A percentile compares a stretch with the other conserved stretches of the same genome.
Conservation (phyloP, 139 green algal species). For the Deuterostichococcus epilithicus region DNA sequence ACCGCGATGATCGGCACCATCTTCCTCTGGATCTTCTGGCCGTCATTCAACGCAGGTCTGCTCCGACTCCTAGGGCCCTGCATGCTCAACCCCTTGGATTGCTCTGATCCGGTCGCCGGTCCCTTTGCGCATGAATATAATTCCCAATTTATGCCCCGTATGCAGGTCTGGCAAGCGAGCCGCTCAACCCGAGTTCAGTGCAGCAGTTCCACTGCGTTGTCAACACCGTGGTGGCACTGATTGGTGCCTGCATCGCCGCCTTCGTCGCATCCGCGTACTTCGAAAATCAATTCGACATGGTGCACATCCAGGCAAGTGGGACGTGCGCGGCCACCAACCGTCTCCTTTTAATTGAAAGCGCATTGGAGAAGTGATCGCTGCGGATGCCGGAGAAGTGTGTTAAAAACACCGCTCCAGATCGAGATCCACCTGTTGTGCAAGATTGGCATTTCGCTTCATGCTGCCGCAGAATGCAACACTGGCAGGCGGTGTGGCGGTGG, state of each 20-base stretch:
- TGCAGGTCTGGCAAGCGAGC: background rate
- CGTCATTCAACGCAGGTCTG: background rate
- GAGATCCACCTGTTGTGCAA: no score
- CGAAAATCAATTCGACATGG: conserved; percentile 45
- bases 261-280: conserved; percentile 37
- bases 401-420: no score
- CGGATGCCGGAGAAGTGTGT: no score
- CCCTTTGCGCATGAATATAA: no score
- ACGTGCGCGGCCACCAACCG: no score
- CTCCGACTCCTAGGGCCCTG: background rate
- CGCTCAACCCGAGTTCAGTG: conserved; percentile 10
- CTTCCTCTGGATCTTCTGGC: conserved; percentile 53
- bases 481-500: conserved; percentile 64
- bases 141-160: background rate
- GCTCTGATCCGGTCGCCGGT: no score
- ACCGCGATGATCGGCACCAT: conserved; percentile 53
- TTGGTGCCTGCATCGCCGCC: conserved; percentile 36
- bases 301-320: background rate
- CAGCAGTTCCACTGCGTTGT: conserved; percentile 45
- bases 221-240: conserved; percentile 57
- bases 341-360: no score
- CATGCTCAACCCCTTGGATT: background rate
- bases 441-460: no score
- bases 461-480: conserved; percentile 55
- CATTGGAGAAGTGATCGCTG: no score